A percentile compares a stretch with the other conserved stretches of the same genome.
Conservation (phyloP, 2,329 filamentous ascomycete genomes). For the Ophiostoma pallidulum region DNA sequence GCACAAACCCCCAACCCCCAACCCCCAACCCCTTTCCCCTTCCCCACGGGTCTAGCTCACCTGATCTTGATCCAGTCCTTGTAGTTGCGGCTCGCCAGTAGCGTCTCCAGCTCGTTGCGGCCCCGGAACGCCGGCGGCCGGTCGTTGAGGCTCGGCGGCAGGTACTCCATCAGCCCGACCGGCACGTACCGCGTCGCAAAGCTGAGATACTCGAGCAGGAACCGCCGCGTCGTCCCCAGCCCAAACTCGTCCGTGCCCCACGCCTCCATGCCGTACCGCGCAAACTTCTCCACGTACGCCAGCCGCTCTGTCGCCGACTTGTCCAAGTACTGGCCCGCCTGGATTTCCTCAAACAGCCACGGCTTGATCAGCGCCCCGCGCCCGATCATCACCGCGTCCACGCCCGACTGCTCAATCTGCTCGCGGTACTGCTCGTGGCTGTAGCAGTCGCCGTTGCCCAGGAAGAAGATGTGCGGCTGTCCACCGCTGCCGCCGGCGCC, state of each 20-base stretch:
- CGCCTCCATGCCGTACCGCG: slow-evolving; percentile 78
- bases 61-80: slow-evolving; percentile 98
- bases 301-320: slow-evolving; percentile 86
- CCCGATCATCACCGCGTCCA: slow-evolving; percentile 96
- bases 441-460: slow-evolving; percentile 95
- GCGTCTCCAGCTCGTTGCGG: slow-evolving; percentile 84
- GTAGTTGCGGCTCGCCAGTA: slow-evolving; percentile 84
- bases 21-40: too few relatives aligned
- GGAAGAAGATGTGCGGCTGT: slow-evolving; percentile 83
- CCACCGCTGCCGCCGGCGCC: too few relatives aligned
- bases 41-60: too few relatives aligned
- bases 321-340: slow-evolving; percentile 84
- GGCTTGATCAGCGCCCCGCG: slow-evolving; percentile 94
- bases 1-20: too few relatives aligned
- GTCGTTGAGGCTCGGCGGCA: slow-evolving; percentile 84
- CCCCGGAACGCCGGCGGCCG: slow-evolving; percentile 76
- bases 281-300: slow-evolving; percentile 78
- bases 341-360: slow-evolving; percentile 97
- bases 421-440: slow-evolving; percentile 81
- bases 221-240: slow-evolving; percentile 79
- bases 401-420: slow-evolving; percentile 65
- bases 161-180: slow-evolving; percentile 73
- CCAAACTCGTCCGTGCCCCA: slow-evolving; percentile 97
- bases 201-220: slow-evolving; percentile 91
- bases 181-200: slow-evolving; percentile 90